Base-by-base conservation (phyloP, 164 flowering plant species). In the Cinnamomum chago region DNA sequence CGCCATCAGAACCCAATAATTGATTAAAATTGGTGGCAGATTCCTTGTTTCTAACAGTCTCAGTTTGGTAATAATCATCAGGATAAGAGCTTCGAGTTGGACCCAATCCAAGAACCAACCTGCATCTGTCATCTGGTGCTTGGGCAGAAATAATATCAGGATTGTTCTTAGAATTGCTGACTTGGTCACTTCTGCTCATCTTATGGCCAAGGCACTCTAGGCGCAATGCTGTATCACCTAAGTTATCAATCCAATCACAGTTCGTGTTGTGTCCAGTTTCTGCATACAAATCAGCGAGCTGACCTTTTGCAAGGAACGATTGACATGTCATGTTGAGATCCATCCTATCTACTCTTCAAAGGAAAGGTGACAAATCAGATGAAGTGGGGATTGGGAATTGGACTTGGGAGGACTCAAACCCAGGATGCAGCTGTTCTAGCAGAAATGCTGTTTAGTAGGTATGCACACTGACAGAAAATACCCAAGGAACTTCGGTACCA, bases 101-200 rank as follows among this genome's bases (percentile, higher is more conserved):
- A 2, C 95, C 97, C 74, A 92, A 78, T 62, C 98, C 98, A 73
- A 92, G 94, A 11, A 94, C 93, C 84, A 94, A 80, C 73, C 85
- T 79, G 82, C 93, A 90, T 64, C 90, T 82, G 76, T 94, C 98
- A 78, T 94, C 95, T 47, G 84, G 78, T 71, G 77, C 76, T 64
- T 77, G 72, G 60, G 60, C 4, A 15, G 60, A 55, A 55, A 55
- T 15, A 58, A 33, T 74, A 35, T 60, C 65, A 51, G 65, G 60
- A 67, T 65, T 80, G 62, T 50, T 70, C 50, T 70, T 75, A 75
- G 70, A 74, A 67, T 76, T 76, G 13, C 79, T 75, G 72, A 74
- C 70, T 62, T 80, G 78, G 20, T 75, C 65, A 25, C 68, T 62
- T 65, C 72, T 84, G 78, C 77, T 82, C 73, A 81, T 80, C 65